Evolutionary conservation across 768 basidiomycete species (phyloP), one percentile per base, ranked within the genome.

Genomic region (Serendipita sp.): DNA sequence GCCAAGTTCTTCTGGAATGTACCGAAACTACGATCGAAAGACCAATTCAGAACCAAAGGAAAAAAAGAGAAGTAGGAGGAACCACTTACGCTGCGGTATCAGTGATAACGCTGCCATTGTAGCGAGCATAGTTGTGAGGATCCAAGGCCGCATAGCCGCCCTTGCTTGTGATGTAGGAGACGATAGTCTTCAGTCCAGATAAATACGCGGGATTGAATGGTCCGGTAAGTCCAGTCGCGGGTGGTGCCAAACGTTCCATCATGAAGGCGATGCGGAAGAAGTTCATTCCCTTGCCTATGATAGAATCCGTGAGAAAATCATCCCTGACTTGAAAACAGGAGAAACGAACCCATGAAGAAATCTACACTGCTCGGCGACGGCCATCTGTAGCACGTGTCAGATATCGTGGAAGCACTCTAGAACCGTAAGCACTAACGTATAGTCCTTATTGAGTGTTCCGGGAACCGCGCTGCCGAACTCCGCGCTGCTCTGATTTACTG

Each of bases 181-280:
- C 80, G 53, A 77, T 83, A 15, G 76, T 75, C 69, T 78, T 79
- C 63, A 83, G 69, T 30, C 77, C 79, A 65, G 70, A 73, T 45
- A 84, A 77, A 72, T 85, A 85, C 3, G 79, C 76, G 41, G 75
- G 66, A 69, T 81, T 72, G 71, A 83, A 81, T 8, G 80, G 66
- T 11, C 83, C 83, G 44, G 79, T 78, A 35, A 85, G 73, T 11
- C 84, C 83, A 32, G 70, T 76, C 41, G 83, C 80, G 66, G 72
- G 77, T 54, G 38, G 35, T n/a, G 11, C 32, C 46, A 85, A 66
- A 63, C 83, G 80, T 70, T 85, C 84, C 73, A 80, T 74, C 66
- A 75, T 69, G 79, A 85, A 85, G 7, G 83, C 78, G 66, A 85
- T 73, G 66, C 83, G 81, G 81, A 84, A 84, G 15, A 79, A 76